Evolutionary conservation across 257 asterid species (phyloP).

Genomic region (Nicotiana tabacum): DNA sequence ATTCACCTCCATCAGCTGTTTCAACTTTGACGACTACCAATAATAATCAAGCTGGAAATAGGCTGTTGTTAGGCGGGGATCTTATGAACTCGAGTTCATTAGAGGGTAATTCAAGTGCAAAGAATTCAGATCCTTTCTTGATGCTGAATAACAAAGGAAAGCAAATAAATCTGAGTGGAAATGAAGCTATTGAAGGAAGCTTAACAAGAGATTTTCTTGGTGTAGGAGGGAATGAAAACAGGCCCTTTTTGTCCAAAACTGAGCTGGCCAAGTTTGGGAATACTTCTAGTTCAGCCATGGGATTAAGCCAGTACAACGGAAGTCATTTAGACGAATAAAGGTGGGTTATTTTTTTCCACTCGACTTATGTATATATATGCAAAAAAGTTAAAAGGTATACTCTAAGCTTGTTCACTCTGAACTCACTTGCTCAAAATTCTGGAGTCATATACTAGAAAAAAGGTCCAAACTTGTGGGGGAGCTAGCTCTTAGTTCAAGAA

Average conservation of each 20-base stretch:
- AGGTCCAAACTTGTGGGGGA: not conserved
- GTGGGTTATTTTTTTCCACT: not conserved
- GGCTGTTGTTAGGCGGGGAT: not conserved
- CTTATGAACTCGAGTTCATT: not conserved
- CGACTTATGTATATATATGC: not conserved
- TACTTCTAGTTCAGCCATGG: not conserved
- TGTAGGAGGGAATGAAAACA: conserved; percentile 10
- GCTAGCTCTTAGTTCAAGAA: not conserved
- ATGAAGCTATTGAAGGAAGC: not conserved
- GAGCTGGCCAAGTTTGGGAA: not conserved
- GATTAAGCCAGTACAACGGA: not conserved
- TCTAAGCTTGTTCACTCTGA: not conserved
- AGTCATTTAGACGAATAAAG: not conserved
- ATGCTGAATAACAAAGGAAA: conserved; percentile 14
- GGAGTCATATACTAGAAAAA: not conserved
- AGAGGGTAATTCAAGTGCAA: conserved; percentile 2
- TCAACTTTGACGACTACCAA: not conserved
- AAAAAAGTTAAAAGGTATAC: not conserved
- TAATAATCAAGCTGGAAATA: not conserved
- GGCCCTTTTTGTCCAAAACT: not conserved
- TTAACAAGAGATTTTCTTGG: conserved; percentile 17
- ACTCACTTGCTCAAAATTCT: not conserved
- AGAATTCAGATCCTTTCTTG: not conserved
- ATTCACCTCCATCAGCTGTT: not conserved
- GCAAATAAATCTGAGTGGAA: conserved; percentile 9